A percentile compares a stretch with the other conserved stretches of the same genome.
phyloP scores from a whole-genome alignment of 352 stramenopile species.

The Globisporangium okanoganense region DNA sequence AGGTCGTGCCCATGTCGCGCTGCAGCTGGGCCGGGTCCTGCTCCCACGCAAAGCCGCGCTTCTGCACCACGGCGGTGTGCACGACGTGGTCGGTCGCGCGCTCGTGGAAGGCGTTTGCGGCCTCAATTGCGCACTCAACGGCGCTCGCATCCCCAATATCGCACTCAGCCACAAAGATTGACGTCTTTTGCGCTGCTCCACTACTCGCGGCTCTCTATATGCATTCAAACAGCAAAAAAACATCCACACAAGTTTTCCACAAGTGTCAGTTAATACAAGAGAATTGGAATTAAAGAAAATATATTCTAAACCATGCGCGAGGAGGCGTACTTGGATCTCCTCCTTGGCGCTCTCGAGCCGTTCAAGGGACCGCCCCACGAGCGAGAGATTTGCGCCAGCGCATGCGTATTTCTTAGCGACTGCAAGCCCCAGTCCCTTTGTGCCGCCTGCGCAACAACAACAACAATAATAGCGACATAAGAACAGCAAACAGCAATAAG shows the following conservation, averaged over 20 bases:
- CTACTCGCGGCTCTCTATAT: constrained; percentile 9
- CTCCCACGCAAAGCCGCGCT: constrained; percentile 49
- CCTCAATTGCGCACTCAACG: too few relatives aligned
- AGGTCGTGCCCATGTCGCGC: constrained; percentile 59
- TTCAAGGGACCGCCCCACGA: constrained; percentile 8
- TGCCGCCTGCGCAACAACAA: background rate
- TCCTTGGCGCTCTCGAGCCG: background rate
- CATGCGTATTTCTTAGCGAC: constrained; percentile 57
- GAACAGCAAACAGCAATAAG: background rate
- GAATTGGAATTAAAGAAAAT: too few relatives aligned
- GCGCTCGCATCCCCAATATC: constrained; percentile 29
- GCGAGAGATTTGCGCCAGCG: constrained; percentile 33
- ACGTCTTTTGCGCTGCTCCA: constrained; percentile 7
- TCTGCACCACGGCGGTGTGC: constrained; percentile 28
- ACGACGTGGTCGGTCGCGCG: constrained; percentile 38
- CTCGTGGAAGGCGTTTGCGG: too few relatives aligned
- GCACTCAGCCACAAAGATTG: constrained; percentile 32
- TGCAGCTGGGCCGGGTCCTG: constrained; percentile 43
- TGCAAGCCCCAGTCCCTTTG: constrained; percentile 38
- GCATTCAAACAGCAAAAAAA: background rate
- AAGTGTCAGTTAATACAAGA: too few relatives aligned
- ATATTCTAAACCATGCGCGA: too few relatives aligned
- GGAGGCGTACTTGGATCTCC: background rate
- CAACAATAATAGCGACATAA: too few relatives aligned
- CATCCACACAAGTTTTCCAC: too few relatives aligned